These are phyloP conservation scores for Phytopythium montanum DNA, from an alignment of 352 stramenopile species.

Conservation along the genomic window DNA sequence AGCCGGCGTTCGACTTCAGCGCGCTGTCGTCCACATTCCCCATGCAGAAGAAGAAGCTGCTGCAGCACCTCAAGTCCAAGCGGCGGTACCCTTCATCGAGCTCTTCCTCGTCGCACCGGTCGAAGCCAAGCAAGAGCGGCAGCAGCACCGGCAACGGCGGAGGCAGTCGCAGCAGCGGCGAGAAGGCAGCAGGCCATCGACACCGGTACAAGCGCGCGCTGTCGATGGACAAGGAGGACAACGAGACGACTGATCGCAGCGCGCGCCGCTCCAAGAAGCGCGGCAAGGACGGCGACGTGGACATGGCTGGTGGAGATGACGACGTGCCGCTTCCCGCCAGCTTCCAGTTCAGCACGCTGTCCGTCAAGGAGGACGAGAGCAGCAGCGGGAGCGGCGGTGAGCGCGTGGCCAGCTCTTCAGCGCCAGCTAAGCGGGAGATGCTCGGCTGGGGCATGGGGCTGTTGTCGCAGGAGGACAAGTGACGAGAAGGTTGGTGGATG, in stretches of 20 bases:
- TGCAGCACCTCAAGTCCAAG: constrained; percentile 46
- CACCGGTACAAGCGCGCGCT: constrained; percentile 7
- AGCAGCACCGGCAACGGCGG: not conserved
- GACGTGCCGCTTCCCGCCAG: constrained; percentile 49
- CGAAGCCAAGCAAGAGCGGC: constrained; percentile 5
- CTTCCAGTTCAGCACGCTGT: constrained; percentile 23
- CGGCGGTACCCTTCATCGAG: constrained; percentile 11
- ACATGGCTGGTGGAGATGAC: constrained; percentile 38
- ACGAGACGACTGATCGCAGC: constrained; percentile 8
- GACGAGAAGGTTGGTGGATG: not conserved
- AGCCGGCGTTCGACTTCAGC: constrained; percentile 38
- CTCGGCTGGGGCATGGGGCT: constrained; percentile 83
- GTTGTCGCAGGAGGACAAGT: constrained; percentile 9
- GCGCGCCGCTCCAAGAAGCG: constrained; percentile 4
- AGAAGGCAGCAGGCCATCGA: constrained; percentile 1
- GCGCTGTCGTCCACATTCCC: constrained; percentile 42
- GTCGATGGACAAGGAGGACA: constrained; percentile 8
- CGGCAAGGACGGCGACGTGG: constrained; percentile 14
- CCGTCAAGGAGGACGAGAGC: constrained; percentile 11
- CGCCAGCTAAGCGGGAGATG: constrained; percentile 45
- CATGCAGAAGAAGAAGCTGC: constrained; percentile 54
- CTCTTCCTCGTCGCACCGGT: constrained; percentile 11
- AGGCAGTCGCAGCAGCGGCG: not conserved
- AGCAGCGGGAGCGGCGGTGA: not conserved
- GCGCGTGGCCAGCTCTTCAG: not conserved